Evolutionary conservation across 176 grass and related monocot genomes (phyloP).

Genomic region (Coix lacrymajobi): DNA sequence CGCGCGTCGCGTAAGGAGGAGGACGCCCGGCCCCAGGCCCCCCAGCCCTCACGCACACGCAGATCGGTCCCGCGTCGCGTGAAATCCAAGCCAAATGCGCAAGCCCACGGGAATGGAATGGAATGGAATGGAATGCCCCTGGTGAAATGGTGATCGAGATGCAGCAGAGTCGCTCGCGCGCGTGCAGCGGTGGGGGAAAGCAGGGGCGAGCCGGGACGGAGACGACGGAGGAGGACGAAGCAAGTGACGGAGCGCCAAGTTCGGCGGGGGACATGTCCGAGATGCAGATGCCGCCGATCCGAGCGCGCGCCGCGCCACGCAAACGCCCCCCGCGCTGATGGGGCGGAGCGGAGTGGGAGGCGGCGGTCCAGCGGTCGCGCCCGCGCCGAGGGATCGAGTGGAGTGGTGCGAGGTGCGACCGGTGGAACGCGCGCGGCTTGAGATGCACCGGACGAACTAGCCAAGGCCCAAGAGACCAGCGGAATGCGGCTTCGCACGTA

Average conservation of each 20-base stretch:
- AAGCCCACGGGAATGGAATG: too few relatives aligned
- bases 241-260: constrained; percentile 41
- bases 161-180: not conserved
- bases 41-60: not conserved
- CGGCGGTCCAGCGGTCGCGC: not conserved
- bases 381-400: too few relatives aligned
- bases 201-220: not conserved
- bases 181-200: not conserved
- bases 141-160: not conserved
- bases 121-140: too few relatives aligned
- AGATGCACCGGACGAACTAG: not conserved
- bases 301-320: constrained; percentile 11
- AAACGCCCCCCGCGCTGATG: too few relatives aligned
- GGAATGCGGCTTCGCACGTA: not conserved
- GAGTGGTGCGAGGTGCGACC: not conserved
- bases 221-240: not conserved
- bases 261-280: constrained; percentile 20
- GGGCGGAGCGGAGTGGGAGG: not conserved
- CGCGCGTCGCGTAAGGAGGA: not conserved
- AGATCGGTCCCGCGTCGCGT: not conserved
- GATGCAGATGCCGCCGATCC: not conserved
- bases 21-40: not conserved
- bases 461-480: not conserved
- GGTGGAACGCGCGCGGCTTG: not conserved
- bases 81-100: not conserved